Evolutionary conservation across 1,284 basidiomycete species (phyloP).

Genomic region (Puccinia coronata): DNA sequence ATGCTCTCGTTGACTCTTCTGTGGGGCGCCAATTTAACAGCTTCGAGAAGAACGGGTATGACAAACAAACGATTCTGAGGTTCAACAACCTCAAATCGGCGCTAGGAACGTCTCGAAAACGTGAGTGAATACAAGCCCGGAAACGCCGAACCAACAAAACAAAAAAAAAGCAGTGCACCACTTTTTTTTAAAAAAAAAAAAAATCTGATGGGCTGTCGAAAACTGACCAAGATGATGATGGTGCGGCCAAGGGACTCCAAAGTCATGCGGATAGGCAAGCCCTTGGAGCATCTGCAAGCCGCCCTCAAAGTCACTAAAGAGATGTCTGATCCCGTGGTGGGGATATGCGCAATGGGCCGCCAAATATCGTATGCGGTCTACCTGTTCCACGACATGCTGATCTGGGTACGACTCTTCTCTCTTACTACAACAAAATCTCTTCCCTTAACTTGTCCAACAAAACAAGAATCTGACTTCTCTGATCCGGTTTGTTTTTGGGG

Average conservation of each 20-base stretch:
- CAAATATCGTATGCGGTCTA: constrained; percentile 92
- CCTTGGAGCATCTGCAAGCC: constrained; percentile 89
- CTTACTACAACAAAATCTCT: no score
- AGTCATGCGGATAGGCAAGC: constrained; percentile 93
- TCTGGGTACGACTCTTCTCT: constrained; percentile 73
- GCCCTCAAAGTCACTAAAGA: constrained; percentile 74
- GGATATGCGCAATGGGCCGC: constrained; percentile 72
- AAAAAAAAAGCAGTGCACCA: background rate
- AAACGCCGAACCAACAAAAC: background rate
- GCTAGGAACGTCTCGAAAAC: constrained; percentile 60
- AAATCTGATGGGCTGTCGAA: background rate
- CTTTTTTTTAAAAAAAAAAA: no score
- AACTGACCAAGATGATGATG: background rate
- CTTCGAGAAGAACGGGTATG: constrained; percentile 59
- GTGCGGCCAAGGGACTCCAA: constrained; percentile 35
- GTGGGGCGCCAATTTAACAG: constrained; percentile 80
- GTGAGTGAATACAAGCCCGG: constrained; percentile 53
- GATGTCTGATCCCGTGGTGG: constrained; percentile 60
- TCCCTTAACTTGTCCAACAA: background rate
- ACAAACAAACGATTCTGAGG: constrained; percentile 60
- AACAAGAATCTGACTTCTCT: constrained; percentile 1
- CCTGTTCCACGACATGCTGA: constrained; percentile 74
- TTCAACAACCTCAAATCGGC: constrained; percentile 60
- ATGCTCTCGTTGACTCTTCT: background rate
- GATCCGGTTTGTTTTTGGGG: background rate